phyloP scores from a whole-genome alignment of 306 rosid genomes.

The Leucaena leucocephala region DNA sequence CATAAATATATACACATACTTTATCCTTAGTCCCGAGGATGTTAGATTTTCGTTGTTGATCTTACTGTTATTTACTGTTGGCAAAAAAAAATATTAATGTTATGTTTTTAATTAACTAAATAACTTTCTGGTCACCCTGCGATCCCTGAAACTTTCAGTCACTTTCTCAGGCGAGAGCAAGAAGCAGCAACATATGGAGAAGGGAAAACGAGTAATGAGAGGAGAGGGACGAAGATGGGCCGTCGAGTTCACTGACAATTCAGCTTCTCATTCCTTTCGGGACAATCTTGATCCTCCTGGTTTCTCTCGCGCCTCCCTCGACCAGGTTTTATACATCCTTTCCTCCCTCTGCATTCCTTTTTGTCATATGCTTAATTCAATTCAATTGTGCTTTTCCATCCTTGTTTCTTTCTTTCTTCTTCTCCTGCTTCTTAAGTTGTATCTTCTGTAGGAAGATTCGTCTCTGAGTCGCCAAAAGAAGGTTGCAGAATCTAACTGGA shows the following conservation, averaged over 20 bases:
- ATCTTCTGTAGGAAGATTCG: conserved; percentile 64
- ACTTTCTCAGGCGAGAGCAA: no score
- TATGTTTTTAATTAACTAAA: no score
- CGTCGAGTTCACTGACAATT: conserved; percentile 78
- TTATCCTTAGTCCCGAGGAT: no score
- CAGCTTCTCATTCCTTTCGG: conserved; percentile 63
- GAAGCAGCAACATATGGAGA: conserved; percentile 52
- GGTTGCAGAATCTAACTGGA: conserved; percentile 95
- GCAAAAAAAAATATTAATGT: no score
- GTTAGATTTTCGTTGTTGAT: no score
- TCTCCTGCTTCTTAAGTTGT: no score
- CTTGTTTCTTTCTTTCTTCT: neutral
- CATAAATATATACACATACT: no score
- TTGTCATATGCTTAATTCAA: neutral
- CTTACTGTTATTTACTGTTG: no score
- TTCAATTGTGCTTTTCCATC: neutral
- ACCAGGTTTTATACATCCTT: conserved; percentile 51
- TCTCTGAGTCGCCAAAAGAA: conserved; percentile 90
- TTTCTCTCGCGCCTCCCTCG: conserved; percentile 83
- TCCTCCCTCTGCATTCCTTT: neutral
- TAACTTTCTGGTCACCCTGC: no score
- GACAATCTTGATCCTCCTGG: conserved; percentile 90
- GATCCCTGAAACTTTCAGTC: no score
- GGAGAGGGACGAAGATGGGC: conserved; percentile 80
- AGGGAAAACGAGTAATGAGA: conserved; percentile 80